Conservation (phyloP, 108 stramenopile genomes). For the Chaetoceros muelleri region DNA sequence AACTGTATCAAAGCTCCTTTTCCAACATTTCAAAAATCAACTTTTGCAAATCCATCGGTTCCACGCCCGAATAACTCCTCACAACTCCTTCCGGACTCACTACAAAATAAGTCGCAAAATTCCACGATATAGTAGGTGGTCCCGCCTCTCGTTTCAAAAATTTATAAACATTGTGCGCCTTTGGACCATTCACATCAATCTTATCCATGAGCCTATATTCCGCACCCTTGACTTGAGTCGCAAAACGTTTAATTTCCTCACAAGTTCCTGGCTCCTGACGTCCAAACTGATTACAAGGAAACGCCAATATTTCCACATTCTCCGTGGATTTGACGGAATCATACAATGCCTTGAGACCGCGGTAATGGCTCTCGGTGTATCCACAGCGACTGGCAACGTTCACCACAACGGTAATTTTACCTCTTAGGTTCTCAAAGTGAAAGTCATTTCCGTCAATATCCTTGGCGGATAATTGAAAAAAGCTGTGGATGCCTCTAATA, state of each 20-base stretch:
- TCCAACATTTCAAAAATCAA: constrained; percentile 22
- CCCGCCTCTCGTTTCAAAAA: constrained; percentile 61
- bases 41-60: constrained; percentile 43
- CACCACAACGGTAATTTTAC: constrained; percentile 59
- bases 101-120: constrained; percentile 73
- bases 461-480: constrained; percentile 64
- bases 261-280: constrained; percentile 62
- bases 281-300: constrained; percentile 88
- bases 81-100: constrained; percentile 42
- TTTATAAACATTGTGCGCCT: constrained; percentile 51
- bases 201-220: constrained; percentile 84
- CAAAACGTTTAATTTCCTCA: constrained; percentile 49
- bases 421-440: constrained; percentile 47
- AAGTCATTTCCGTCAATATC: constrained; percentile 57
- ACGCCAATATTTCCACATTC: constrained; percentile 36
- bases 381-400: constrained; percentile 82
- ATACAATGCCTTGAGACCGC: constrained; percentile 45
- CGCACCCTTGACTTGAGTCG: constrained; percentile 39
- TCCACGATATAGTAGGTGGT: constrained; percentile 48
- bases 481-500: constrained; percentile 45
- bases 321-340: constrained; percentile 21
- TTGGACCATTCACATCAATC: constrained; percentile 69
- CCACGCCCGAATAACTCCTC: constrained; percentile 43
- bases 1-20: constrained; percentile 7
- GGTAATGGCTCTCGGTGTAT: constrained; percentile 73